Percentiles rank a stretch among this genome's conserved stretches.
phyloP scores from a whole-genome alignment of 371 early-diverging fungal genomes.

The Zancudomyces culisetae region DNA sequence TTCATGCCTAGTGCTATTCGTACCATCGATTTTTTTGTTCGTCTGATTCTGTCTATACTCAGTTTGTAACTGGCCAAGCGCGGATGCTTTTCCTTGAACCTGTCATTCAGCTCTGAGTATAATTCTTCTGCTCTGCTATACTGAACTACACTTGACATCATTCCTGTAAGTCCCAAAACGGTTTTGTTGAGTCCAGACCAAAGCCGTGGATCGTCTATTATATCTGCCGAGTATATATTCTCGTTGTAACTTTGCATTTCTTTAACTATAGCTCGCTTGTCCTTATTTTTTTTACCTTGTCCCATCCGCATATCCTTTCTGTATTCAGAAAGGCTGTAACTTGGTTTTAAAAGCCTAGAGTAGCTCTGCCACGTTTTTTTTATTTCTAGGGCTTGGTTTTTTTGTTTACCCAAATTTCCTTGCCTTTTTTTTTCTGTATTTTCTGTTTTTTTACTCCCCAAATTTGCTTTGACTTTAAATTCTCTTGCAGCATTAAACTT shows the following conservation, averaged over 20 bases:
- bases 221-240: slow-evolving; percentile 8
- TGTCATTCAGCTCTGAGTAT: slow-evolving; percentile 39
- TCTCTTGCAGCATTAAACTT: too few species aligned
- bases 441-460: too few species aligned
- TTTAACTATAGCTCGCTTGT: too few species aligned
- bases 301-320: background rate
- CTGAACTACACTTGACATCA: slow-evolving; percentile 39
- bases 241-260: too few species aligned
- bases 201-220: slow-evolving; percentile 47
- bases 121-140: slow-evolving; percentile 33
- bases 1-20: slow-evolving; percentile 29
- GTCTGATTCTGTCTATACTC: slow-evolving; percentile 39
- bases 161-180: slow-evolving; percentile 35
- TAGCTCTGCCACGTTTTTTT: background rate
- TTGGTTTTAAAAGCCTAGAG: background rate
- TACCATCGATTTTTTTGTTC: slow-evolving; percentile 29
- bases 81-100: slow-evolving; percentile 34
- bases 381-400: background rate
- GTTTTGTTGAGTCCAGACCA: slow-evolving; percentile 34
- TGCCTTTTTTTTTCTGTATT: too few species aligned
- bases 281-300: background rate
- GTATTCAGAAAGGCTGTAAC: background rate
- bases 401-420: too few species aligned
- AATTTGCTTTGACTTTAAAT: too few species aligned
- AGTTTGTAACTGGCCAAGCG: slow-evolving; percentile 26